Conservation (phyloP, 805 yeast species). For the Schizosaccharomyces lindneri region DNA sequence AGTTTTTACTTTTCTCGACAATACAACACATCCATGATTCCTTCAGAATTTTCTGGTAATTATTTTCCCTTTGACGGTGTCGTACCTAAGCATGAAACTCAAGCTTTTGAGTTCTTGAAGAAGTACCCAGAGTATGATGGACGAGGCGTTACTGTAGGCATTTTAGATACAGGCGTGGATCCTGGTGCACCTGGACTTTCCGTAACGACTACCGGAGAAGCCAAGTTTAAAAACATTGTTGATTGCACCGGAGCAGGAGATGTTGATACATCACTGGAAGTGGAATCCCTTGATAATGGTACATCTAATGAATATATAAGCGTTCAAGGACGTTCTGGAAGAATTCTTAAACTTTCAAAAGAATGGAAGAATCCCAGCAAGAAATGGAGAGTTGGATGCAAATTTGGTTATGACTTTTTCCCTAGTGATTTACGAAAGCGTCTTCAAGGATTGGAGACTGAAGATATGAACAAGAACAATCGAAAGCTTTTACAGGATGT, state of each 20-base stretch:
- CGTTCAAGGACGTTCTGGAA: not conserved
- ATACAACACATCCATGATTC: not conserved
- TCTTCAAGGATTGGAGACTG: not conserved
- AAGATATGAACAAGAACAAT: not conserved
- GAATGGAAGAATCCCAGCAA: conserved; percentile 2
- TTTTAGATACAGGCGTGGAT: conserved; percentile 3
- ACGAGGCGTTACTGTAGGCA: not conserved
- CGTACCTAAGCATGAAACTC: conserved; percentile 3
- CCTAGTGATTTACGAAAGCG: not conserved
- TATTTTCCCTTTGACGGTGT: conserved; percentile 1
- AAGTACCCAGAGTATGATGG: conserved; percentile 1
- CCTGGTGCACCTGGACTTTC: not conserved
- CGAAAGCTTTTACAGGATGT: not conserved
- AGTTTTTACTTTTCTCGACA: not conserved
- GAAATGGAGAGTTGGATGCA: conserved; percentile 3
- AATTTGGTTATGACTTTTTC: not conserved
- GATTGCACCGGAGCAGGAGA: conserved; percentile 2
- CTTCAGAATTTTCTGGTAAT: not conserved
- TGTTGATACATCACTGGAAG: not conserved
- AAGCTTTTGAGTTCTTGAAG: conserved; percentile 1
- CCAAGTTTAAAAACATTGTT: not conserved
- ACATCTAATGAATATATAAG: not conserved
- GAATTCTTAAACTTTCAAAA: not conserved
- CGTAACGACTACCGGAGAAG: not conserved
- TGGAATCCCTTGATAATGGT: not conserved